These are phyloP conservation scores for Sporobolomyces phaffii DNA, from an alignment of 768 basidiomycete genomes.

Conservation along the genomic window DNA sequence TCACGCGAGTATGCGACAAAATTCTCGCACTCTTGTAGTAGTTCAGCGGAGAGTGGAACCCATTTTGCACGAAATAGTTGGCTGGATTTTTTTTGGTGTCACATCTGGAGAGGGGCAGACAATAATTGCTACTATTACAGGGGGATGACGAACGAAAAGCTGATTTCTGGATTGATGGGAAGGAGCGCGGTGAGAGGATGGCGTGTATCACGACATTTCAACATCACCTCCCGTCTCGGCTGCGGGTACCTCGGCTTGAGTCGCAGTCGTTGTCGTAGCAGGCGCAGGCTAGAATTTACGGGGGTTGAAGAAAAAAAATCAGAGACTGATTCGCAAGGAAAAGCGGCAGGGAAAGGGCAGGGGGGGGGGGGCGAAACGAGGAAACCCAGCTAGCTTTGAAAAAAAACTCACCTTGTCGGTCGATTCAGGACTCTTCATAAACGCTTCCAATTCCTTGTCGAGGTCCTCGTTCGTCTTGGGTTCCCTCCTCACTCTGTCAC, in stretches of 20 bases:
- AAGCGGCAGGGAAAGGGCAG: background rate
- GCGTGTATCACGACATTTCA: slow-evolving; percentile 52
- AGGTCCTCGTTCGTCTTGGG: slow-evolving; percentile 39
- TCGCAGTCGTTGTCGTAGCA: background rate
- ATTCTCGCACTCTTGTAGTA: no score
- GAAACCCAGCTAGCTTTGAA: no score
- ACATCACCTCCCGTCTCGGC: background rate
- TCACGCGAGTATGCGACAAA: no score
- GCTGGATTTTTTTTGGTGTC: no score
- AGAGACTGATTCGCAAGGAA: background rate
- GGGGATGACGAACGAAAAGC: no score
- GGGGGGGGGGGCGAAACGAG: background rate
- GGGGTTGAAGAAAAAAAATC: background rate
- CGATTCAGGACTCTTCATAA: slow-evolving; percentile 34
- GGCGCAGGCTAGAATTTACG: background rate
- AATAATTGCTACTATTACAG: no score
- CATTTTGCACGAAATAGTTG: no score
- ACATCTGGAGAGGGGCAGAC: no score
- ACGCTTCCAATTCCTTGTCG: slow-evolving; percentile 41
- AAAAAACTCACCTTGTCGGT: background rate
- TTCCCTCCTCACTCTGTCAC: slow-evolving; percentile 4
- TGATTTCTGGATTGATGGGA: no score
- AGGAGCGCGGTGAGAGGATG: slow-evolving; percentile 59
- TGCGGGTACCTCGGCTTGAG: background rate
- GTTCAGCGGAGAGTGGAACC: no score